phyloP scores from a whole-genome alignment of 2,329 filamentous ascomycete genomes.

The Incumbomyces delicatus region DNA sequence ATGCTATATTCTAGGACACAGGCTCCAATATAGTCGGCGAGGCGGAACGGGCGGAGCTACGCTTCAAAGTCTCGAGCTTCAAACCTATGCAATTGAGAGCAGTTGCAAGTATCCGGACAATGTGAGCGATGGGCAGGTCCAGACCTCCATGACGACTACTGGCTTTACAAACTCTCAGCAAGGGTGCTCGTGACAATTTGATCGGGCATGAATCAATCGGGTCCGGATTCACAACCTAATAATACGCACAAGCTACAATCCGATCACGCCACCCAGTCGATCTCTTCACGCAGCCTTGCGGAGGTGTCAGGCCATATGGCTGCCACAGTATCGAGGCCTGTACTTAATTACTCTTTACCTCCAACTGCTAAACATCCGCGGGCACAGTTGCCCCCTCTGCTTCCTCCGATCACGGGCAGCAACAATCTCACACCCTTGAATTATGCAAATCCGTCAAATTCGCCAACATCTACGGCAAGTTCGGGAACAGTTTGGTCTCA shows the following conservation, averaged over 20 bases:
- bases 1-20: no score
- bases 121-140: background rate
- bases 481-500: background rate
- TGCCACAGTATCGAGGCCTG: background rate
- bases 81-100: no score
- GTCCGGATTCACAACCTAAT: background rate
- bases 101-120: background rate
- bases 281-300: background rate
- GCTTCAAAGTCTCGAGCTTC: no score
- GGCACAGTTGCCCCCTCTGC: background rate
- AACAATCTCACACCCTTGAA: background rate
- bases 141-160: conserved; percentile 1
- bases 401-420: background rate
- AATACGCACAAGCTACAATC: background rate
- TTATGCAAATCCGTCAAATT: no score
- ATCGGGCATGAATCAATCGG: conserved; percentile 1
- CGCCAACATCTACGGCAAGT: background rate
- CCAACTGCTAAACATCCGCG: background rate
- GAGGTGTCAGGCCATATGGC: background rate
- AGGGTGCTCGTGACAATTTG: background rate
- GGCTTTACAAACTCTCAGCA: background rate
- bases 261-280: background rate
- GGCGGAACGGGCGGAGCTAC: no score
- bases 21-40: no score
- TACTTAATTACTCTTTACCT: background rate